These are phyloP conservation scores for Chaetomium fimeti DNA, from an alignment of 495 filamentous ascomycete species.

Conservation along the genomic window DNA sequence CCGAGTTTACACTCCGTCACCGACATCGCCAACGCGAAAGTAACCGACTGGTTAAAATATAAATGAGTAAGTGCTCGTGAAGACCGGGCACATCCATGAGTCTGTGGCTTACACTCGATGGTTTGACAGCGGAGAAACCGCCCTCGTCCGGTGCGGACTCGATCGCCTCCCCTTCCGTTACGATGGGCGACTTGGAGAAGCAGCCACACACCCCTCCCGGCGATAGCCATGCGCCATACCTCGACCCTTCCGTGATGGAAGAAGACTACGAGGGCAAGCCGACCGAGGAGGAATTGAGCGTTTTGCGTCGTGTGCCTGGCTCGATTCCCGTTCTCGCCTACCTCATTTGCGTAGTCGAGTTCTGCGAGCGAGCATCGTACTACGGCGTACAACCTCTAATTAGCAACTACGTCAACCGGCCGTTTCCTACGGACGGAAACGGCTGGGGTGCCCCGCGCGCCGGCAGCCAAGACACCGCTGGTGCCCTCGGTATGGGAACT, in stretches of 20 bases:
- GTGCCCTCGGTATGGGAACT: slow-evolving; percentile 60
- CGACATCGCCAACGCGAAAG: neutral
- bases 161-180: neutral
- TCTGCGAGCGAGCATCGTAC: slow-evolving; percentile 61
- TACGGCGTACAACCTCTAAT: slow-evolving; percentile 57
- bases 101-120: neutral
- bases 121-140: slow-evolving; percentile 13
- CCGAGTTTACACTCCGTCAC: neutral
- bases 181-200: slow-evolving; percentile 27
- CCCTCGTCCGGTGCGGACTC: slow-evolving; percentile 10
- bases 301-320: slow-evolving; percentile 58
- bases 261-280: slow-evolving; percentile 51
- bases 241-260: slow-evolving; percentile 38
- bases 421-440: slow-evolving; percentile 57
- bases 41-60: neutral
- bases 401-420: slow-evolving; percentile 59
- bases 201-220: slow-evolving; percentile 14
- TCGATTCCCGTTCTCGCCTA: slow-evolving; percentile 53
- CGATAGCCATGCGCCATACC: slow-evolving; percentile 24
- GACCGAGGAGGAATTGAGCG: slow-evolving; percentile 56
- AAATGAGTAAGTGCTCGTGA: neutral
- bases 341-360: slow-evolving; percentile 58
- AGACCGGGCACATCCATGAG: neutral
- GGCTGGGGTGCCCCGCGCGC: slow-evolving; percentile 58
- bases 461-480: slow-evolving; percentile 55